Evolutionary conservation across 495 filamentous ascomycete genomes (phyloP), one percentile per base, ranked within the genome.

Genomic region (Parathielavia hyrcaniae): DNA sequence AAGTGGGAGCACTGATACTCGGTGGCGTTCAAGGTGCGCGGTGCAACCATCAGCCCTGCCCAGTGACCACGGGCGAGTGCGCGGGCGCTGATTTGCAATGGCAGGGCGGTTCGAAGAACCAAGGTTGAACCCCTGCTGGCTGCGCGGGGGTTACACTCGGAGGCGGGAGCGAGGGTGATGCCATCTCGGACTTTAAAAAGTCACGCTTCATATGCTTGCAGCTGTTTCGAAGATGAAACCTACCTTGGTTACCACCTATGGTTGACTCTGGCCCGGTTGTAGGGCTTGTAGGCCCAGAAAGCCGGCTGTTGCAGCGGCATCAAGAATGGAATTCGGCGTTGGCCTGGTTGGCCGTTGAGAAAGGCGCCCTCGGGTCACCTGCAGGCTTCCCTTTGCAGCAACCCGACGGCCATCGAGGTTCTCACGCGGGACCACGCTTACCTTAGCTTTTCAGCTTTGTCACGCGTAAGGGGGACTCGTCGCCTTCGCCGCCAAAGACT

Each of bases 21-120:
- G n/a, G n/a, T n/a, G 22, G 47, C 55, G 46, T 35, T 58, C 55
- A 58, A 58, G 55, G 55, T 58, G 46, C 40, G 26, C 14, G 43
- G 19, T 6, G 26, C 11, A 36, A 26, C 52, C 36, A n/a, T n/a
- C 41, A 12, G 35, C 40, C 35, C 41, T 46, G 44, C 22, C 44
- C 45, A n/a, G n/a, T n/a, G n/a, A n/a, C n/a, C n/a, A 20, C 11
- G 2, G 6, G 17, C 45, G 36, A 39, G 36, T 39, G 11, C 3
- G 36, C 36, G 4, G 4, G 36, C 36, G 11, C 10, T 39, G 36
- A 39, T 39, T 39, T 39, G 36, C 36, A 39, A 39, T 16, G 36
- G 10, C 10, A 12, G 36, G 36, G 36, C 36, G 36, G 36, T 12
- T n/a, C n/a, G n/a, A n/a, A n/a, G n/a, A n/a, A n/a, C n/a, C n/a